Evolutionary conservation across 148 eudicot species (phyloP), one percentile per base, ranked within the genome.

Genomic region (Fallopia convolvulus): DNA sequence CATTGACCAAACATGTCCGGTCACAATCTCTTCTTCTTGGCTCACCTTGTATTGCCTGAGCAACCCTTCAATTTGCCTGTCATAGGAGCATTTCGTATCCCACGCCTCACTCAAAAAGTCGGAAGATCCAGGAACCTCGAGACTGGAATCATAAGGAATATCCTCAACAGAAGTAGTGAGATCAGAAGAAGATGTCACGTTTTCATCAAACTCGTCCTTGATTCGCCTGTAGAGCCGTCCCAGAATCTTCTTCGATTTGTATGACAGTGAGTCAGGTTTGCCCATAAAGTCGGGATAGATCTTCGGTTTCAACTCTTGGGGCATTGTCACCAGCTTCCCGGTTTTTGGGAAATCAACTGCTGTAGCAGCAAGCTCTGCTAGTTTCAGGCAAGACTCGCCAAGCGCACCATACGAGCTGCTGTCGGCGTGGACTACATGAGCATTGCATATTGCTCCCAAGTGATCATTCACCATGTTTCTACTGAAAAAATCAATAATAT

Each of bases 271-370:
- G 0, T 87, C 87, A 17, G 91, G 87, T 80, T 92, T 94, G 30
- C 91, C 97, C 99, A 94, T 94, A 78, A 92, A 94, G 83, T 94
- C 99, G 0, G 99, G 99, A 80, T 94, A 94, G 81, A 85, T 55
- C 77, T 94, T 92, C n/a, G 99, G 97, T 79, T 80, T 94, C 1
- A 92, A 83, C 0, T 88, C 85, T n/a, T 72, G 50, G 5, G 99
- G 99, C 97, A 94, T 86, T 6, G 77, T 80, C 40, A 88, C 94
- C 3, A 83, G 20, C 77, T 80, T 85, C 72, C 99, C 99, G 3
- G 97, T 94, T 81, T 94, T 94, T 0, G 99, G 99, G 80, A 94
- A 92, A 86, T 94, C 99, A 61, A 94, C 99, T 5, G 99, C 99
- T 50, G 77, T 79, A 7, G 99, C 97, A 14, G 99, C 99, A 23